A percentile compares a stretch with the other conserved stretches of the same genome.
These are phyloP conservation scores for Yamadazyma kanchanaburiensis DNA, from an alignment of 1,139 yeast genomes.

Conservation along the genomic window DNA sequence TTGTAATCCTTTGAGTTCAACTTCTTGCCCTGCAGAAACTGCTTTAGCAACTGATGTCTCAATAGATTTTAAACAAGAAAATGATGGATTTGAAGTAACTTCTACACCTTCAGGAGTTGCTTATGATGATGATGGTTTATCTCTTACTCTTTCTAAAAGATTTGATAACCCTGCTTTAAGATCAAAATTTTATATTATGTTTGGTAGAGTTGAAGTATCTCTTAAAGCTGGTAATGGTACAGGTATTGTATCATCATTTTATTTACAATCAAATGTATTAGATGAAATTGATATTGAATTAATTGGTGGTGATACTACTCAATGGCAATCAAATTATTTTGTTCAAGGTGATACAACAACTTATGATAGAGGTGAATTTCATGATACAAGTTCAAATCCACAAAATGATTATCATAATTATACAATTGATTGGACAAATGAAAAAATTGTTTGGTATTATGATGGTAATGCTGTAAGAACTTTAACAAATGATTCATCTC, in stretches of 20 bases:
- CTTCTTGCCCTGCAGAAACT: slow-evolving; percentile 34
- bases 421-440: slow-evolving; percentile 34
- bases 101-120: slow-evolving; percentile 18
- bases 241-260: slow-evolving; percentile 74
- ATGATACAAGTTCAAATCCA: slow-evolving; percentile 43
- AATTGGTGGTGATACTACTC: slow-evolving; percentile 66
- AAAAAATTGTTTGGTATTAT: slow-evolving; percentile 36
- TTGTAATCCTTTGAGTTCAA: slow-evolving; percentile 29
- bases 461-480: slow-evolving; percentile 45
- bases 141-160: slow-evolving; percentile 50
- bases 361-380: slow-evolving; percentile 73
- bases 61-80: slow-evolving; percentile 41
- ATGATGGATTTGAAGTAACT: slow-evolving; percentile 27
- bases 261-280: slow-evolving; percentile 72
- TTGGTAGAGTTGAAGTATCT: slow-evolving; percentile 69
- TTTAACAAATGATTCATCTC: slow-evolving; percentile 28
- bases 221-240: slow-evolving; percentile 66
- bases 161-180: slow-evolving; percentile 69
- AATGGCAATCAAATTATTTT: slow-evolving; percentile 75
- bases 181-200: slow-evolving; percentile 76
- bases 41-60: slow-evolving; percentile 53
- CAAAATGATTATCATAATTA: slow-evolving; percentile 30
- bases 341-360: slow-evolving; percentile 70
- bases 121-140: slow-evolving; percentile 46
- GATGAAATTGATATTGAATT: slow-evolving; percentile 83